These are phyloP conservation scores for Lasiosphaeria hispida DNA, from an alignment of 495 filamentous ascomycete genomes.

Conservation along the genomic window DNA sequence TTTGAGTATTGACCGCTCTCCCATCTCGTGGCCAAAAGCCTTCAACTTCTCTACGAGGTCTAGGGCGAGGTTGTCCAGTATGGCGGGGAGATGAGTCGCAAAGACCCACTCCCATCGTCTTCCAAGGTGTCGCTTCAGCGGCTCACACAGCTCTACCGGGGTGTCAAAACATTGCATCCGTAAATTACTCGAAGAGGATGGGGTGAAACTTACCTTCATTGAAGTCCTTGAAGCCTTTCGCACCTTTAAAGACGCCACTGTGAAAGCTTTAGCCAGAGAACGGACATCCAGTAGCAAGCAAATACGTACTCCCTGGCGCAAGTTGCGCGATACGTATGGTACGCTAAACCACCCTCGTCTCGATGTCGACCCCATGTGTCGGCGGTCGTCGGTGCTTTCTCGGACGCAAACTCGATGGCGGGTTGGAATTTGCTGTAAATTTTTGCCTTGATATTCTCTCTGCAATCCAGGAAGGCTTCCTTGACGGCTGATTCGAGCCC, in stretches of 20 bases:
- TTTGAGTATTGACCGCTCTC: slow-evolving; percentile 14
- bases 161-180: slow-evolving; percentile 10
- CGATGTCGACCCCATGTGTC: slow-evolving; percentile 46
- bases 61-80: slow-evolving; percentile 20
- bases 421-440: background rate
- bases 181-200: background rate
- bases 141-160: slow-evolving; percentile 36
- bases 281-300: slow-evolving; percentile 20
- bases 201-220: slow-evolving; percentile 40
- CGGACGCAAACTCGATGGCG: background rate
- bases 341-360: slow-evolving; percentile 48
- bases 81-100: background rate
- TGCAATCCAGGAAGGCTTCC: background rate
- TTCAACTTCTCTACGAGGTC: slow-evolving; percentile 14
- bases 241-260: slow-evolving; percentile 32
- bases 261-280: slow-evolving; percentile 1
- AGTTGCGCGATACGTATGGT: slow-evolving; percentile 55
- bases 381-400: slow-evolving; percentile 1
- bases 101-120: slow-evolving; percentile 52
- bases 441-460: background rate
- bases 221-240: slow-evolving; percentile 37
- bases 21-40: slow-evolving; percentile 35
- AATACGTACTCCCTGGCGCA: slow-evolving; percentile 46
- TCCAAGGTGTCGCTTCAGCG: slow-evolving; percentile 49
- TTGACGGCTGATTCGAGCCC: background rate